Conservation (phyloP, 148 eudicot genomes). For the Vaccinium macrocarpon region DNA sequence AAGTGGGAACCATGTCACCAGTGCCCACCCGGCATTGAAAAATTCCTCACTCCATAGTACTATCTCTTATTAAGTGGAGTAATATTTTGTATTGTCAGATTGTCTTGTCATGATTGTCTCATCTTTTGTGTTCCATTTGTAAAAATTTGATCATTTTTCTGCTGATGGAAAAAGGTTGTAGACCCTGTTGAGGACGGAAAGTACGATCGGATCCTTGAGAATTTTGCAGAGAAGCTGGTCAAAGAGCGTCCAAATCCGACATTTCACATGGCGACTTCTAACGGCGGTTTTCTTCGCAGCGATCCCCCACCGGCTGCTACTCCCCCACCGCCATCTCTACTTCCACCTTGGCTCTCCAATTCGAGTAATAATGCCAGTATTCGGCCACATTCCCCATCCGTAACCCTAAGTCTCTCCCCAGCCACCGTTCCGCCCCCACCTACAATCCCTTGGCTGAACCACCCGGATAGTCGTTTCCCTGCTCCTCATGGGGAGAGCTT, state of each 20-base stretch:
- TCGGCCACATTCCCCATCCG: slow-evolving; percentile 72
- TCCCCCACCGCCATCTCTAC: slow-evolving; percentile 32
- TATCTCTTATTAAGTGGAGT: no score
- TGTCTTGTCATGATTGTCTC: not conserved
- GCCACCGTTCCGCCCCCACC: slow-evolving; percentile 38
- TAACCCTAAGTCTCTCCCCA: slow-evolving; percentile 69
- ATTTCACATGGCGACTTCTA: slow-evolving; percentile 51
- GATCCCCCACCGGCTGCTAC: slow-evolving; percentile 31
- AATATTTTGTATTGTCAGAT: no score
- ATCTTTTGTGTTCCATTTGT: not conserved
- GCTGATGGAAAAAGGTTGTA: slow-evolving; percentile 17
- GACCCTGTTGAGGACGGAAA: slow-evolving; percentile 66
- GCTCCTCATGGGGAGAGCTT: slow-evolving; percentile 29
- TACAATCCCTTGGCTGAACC: slow-evolving; percentile 39
- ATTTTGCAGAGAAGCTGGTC: slow-evolving; percentile 78
- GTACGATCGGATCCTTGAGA: slow-evolving; percentile 67
- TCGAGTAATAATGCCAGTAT: slow-evolving; percentile 29
- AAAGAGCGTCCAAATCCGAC: slow-evolving; percentile 41
- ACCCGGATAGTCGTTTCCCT: slow-evolving; percentile 31
- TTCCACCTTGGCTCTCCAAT: slow-evolving; percentile 81
- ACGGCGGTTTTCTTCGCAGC: slow-evolving; percentile 43
- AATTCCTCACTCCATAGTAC: no score
- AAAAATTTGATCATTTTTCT: not conserved
- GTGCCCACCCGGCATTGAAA: no score
- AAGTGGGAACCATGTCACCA: no score